These are phyloP conservation scores for Aspergillus glaucus DNA, from an alignment of 2,329 filamentous ascomycete genomes.

Conservation along the genomic window DNA sequence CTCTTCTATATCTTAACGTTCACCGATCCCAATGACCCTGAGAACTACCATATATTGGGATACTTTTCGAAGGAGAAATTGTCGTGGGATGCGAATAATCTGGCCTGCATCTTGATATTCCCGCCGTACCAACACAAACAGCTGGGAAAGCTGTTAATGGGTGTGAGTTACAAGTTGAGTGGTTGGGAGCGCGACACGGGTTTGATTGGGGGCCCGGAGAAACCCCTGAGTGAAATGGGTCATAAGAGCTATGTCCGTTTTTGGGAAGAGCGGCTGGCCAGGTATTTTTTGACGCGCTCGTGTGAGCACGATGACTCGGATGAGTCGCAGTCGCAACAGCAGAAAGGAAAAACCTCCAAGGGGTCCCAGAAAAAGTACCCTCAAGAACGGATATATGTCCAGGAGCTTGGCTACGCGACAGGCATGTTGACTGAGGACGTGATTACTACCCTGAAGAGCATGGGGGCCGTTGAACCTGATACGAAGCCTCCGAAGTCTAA, in stretches of 20 bases:
- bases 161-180: slow-evolving; percentile 86
- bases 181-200: slow-evolving; percentile 60
- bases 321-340: slow-evolving; percentile 24
- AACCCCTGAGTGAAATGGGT: slow-evolving; percentile 82
- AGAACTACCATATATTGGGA: slow-evolving; percentile 63
- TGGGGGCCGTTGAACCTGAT: slow-evolving; percentile 60
- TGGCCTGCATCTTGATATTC: slow-evolving; percentile 93
- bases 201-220: slow-evolving; percentile 84
- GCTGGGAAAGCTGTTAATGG: slow-evolving; percentile 82
- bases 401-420: slow-evolving; percentile 67
- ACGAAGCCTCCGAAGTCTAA: slow-evolving; percentile 49
- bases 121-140: slow-evolving; percentile 92
- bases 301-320: slow-evolving; percentile 16
- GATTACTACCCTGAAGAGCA: slow-evolving; percentile 67
- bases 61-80: slow-evolving; percentile 99
- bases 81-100: slow-evolving; percentile 97
- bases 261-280: slow-evolving; percentile 77
- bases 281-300: slow-evolving; percentile 49
- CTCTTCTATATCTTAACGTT: slow-evolving; percentile 90
- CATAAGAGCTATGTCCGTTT: slow-evolving; percentile 75
- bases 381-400: slow-evolving; percentile 55
- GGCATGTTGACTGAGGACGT: slow-evolving; percentile 85
- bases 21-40: slow-evolving; percentile 46
- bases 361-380: slow-evolving; percentile 38
- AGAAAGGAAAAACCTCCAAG: slow-evolving; percentile 24